These are phyloP conservation scores for Diaporthe velutina DNA, from an alignment of 2,329 filamentous ascomycete genomes.

Conservation along the genomic window DNA sequence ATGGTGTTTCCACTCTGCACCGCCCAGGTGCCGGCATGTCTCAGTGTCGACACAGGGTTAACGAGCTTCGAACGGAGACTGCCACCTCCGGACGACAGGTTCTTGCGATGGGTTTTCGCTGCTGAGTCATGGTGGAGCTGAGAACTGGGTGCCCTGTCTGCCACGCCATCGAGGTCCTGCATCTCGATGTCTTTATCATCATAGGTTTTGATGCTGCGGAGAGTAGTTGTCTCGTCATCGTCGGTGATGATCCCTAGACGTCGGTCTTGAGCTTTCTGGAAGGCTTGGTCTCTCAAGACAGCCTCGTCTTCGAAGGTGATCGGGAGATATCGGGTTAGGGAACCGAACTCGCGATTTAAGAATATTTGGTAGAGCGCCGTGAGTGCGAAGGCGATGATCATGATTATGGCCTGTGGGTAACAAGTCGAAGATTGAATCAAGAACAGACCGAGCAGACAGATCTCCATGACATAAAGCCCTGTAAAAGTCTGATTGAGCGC, in stretches of 20 bases:
- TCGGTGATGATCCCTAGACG: constrained; percentile 70
- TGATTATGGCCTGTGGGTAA: constrained; percentile 82
- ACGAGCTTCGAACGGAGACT: constrained; percentile 34
- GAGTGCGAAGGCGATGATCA: constrained; percentile 80
- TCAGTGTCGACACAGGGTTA: constrained; percentile 49
- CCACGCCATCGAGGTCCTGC: constrained; percentile 46
- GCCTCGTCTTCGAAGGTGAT: constrained; percentile 98
- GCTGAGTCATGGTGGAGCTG: neutral
- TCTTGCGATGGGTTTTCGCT: constrained; percentile 35
- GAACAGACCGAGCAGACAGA: constrained; percentile 89
- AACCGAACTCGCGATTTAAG: constrained; percentile 85
- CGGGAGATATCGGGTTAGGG: constrained; percentile 88
- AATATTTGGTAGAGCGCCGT: constrained; percentile 84
- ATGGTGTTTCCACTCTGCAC: constrained; percentile 63
- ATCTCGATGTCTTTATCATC: constrained; percentile 52
- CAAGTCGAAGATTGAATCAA: constrained; percentile 73
- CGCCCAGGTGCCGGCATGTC: constrained; percentile 62
- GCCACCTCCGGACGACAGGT: constrained; percentile 34
- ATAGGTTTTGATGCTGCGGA: constrained; percentile 41
- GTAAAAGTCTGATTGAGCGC: constrained; percentile 97
- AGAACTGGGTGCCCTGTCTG: neutral
- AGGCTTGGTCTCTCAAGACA: constrained; percentile 89
- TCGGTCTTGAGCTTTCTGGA: constrained; percentile 81
- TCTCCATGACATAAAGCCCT: constrained; percentile 93
- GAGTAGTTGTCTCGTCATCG: constrained; percentile 52